A percentile compares a stretch with the other conserved stretches of the same genome.
These are phyloP conservation scores for Ophiostoma quercus DNA, from an alignment of 2,329 filamentous ascomycete genomes.

Conservation along the genomic window DNA sequence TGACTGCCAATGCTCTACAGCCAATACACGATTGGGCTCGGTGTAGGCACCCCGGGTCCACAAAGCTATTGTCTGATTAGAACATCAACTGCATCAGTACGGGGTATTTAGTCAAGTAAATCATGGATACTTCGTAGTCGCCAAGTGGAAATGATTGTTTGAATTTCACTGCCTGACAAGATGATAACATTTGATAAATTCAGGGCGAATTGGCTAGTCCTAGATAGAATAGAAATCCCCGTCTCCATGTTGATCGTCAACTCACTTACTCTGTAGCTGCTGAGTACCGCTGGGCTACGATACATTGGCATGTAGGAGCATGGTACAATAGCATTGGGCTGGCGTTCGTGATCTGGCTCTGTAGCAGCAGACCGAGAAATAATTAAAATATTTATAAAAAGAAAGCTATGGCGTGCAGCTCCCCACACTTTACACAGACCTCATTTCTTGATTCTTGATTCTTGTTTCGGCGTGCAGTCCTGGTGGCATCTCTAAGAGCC, in stretches of 20 bases:
- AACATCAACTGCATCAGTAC: not conserved
- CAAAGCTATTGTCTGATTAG: not conserved
- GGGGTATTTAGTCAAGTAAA: not conserved
- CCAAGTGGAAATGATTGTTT: not conserved
- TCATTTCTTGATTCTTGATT: not conserved
- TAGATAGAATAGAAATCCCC: not conserved
- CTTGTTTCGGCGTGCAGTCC: not conserved
- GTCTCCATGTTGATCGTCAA: not conserved
- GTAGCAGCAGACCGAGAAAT: not conserved
- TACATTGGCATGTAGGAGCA: not conserved
- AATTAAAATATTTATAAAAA: not conserved
- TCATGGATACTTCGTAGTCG: not conserved
- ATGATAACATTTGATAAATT: not conserved
- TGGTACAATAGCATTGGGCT: not conserved
- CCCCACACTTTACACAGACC: constrained; percentile 4
- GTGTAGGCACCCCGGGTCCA: not conserved
- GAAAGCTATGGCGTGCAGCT: not conserved
- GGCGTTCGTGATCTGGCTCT: not conserved
- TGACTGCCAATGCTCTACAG: too few species aligned
- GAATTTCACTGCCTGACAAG: not conserved
- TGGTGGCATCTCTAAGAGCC: not conserved
- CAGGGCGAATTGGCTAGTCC: not conserved
- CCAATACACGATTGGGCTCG: not conserved
- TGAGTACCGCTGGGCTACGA: not conserved
- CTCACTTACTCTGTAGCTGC: not conserved